Conservation (phyloP, 179 eudicot genomes). For the Gypsophila paniculata region DNA sequence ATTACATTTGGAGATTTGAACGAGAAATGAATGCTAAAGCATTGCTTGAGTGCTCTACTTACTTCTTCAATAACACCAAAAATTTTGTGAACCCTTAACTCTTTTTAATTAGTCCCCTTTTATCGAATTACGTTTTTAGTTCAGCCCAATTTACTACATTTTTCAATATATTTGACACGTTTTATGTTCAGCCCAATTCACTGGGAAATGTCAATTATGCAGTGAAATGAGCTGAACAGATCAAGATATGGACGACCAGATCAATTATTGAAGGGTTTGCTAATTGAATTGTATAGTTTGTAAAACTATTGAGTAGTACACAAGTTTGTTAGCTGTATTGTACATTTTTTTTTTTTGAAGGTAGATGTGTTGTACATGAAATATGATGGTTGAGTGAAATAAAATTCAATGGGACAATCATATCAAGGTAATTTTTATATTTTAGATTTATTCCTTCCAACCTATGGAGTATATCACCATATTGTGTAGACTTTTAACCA, state of each 20-base stretch:
- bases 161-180: no score
- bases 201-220: no score
- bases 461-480: no score
- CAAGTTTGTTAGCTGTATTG: constrained; percentile 23
- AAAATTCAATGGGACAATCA: no score
- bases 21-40: constrained; percentile 94
- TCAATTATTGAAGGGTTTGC: neutral
- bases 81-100: neutral
- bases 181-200: no score
- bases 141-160: no score
- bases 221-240: no score
- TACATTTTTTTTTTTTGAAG: no score
- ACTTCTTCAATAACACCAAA: constrained; percentile 35
- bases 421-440: no score
- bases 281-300: constrained; percentile 31
- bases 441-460: no score
- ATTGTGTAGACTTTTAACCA: no score
- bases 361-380: constrained; percentile 23
- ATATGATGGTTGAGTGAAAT: neutral
- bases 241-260: neutral
- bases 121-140: neutral
- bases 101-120: neutral
- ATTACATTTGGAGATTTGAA: constrained; percentile 88
- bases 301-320: constrained; percentile 21
- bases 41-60: constrained; percentile 51